Base-by-base conservation (phyloP, 2,329 filamentous ascomycete species). In the Penicillium sp. region DNA sequence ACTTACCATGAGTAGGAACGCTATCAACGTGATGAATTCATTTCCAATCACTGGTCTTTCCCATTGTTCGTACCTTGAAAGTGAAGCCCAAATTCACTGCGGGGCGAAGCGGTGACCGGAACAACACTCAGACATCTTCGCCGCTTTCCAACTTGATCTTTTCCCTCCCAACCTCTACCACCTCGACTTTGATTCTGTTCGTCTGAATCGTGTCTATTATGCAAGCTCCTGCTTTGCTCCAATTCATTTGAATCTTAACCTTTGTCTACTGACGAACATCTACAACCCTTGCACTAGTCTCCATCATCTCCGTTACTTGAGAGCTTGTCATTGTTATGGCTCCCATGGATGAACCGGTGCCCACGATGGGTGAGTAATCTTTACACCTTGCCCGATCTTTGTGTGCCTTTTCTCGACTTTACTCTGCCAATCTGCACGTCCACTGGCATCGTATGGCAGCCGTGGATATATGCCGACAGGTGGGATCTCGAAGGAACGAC, bases 31-130 rank as follows among this genome's bases (percentile, higher is more conserved):
- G 6, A 2, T 33, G 14, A 33, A 16, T 14, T 33, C 13, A 6
- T 16, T 16, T 2, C 16, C 14, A 14, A 16, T 31, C 31, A 6
- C 31, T 14, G 31, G 14, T 16, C 16, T 33, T 33, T 31, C 13
- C 13, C 11, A 7, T 16, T 16, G 14, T 16, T 33, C 5, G 16
- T 33, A 16, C 13, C 31, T 7, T 33, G 13, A 11, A 14, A 41
- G 19, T 41, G 39, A 41, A 22, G 39, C 39, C 39, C 39, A 41
- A 14, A 22, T 52, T 53, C 33, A 48, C 53, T 60, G 62, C 62
- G 62, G 62, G 62, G 60, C 59, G 56, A 50, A 64, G 60, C 62
- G 62, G 62, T 64, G 58, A 61, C 57, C 56, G 39, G 54, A 53
- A 57, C 59, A 56, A 57, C 55, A 50, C 45, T 56, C 56, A 16